A percentile compares a stretch with the other conserved stretches of the same genome.
phyloP scores from a whole-genome alignment of 176 grass and related monocot genomes.

The Zoysia japonica region DNA sequence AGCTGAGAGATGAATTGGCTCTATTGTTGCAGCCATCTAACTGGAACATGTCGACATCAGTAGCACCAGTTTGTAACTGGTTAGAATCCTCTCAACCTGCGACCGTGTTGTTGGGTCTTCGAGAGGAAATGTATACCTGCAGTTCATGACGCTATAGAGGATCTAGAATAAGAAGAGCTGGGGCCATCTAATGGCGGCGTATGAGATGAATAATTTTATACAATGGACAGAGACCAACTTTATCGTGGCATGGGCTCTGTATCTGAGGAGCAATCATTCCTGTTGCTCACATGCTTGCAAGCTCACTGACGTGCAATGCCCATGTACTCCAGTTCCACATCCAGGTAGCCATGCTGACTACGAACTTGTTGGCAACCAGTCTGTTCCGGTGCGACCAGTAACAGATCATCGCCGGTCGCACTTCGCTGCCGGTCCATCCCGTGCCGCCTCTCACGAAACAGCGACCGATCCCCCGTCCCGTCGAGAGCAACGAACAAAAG shows the following conservation, averaged over 20 bases:
- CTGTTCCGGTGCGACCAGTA: not conserved
- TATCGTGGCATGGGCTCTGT: not conserved
- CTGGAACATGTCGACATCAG: not conserved
- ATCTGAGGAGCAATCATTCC: not conserved
- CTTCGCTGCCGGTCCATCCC: not conserved
- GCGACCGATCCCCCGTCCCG: not conserved
- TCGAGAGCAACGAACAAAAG: too few relatives aligned
- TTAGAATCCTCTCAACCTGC: constrained; percentile 7
- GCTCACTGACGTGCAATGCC: too few relatives aligned
- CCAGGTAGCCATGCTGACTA: not conserved
- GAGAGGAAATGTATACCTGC: constrained; percentile 17
- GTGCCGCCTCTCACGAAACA: constrained; percentile 15
- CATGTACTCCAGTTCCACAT: not conserved
- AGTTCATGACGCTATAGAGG: constrained; percentile 4
- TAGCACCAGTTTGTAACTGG: constrained; percentile 25
- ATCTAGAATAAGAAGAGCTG: not conserved
- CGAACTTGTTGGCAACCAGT: too few relatives aligned
- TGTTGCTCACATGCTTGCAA: not conserved
- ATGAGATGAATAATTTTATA: constrained; percentile 12
- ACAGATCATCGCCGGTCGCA: not conserved
- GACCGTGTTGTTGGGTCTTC: not conserved
- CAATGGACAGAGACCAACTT: not conserved
- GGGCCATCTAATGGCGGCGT: constrained; percentile 23
- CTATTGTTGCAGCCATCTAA: constrained; percentile 20
- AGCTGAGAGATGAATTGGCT: not conserved